Base-by-base conservation (phyloP, 495 filamentous ascomycete genomes). In the Chaetomium fimeti region DNA sequence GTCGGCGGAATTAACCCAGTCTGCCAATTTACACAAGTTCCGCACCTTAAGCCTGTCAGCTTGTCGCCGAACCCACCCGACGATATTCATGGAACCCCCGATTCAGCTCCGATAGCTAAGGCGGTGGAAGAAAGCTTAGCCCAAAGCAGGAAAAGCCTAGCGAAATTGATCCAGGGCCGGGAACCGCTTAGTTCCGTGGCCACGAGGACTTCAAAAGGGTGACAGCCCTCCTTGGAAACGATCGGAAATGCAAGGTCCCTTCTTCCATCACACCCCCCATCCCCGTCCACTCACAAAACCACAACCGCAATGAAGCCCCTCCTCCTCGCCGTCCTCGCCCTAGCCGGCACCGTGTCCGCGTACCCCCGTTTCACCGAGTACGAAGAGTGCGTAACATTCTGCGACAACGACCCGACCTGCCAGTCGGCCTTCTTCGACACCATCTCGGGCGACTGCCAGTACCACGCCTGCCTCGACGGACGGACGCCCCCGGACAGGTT, bases 391-490 rank as follows among this genome's bases (percentile, higher is more conserved):
- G 49, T 28, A 24, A 3, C 49, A 28, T 52, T 28, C 49, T 52
- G 49, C 49, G 49, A 52, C 49, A 52, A 27, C 24, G 13, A 52
- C 24, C 1, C 22, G 22, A 5, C 24, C 25, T 52, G 49, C 49
- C 49, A 27, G 25, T 16, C 24, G 24, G 49, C 49, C 8, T 52
- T 52, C 13, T 51, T 51, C 24, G 48, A 51, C 48, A 51, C 48
- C 48, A 51, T 51, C 24, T 51, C 48, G 48, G 48, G 48, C 24
- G 48, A 51, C 48, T 51, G 48, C 22, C 48, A 51, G 22, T 13
- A 11, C 15, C 48, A 27, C 48, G 48, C 7, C 22, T 51, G 48
- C 24, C 8, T 51, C 48, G 1, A 51, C 7, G 48, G 48, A 3
- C 48, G 3, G 48, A 51, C 48, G 20, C 22, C 48, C 5, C 48